Evolutionary conservation across 2,329 filamentous ascomycete genomes (phyloP), one percentile per base, ranked within the genome.

Genomic region (Grosmannia serpens): DNA sequence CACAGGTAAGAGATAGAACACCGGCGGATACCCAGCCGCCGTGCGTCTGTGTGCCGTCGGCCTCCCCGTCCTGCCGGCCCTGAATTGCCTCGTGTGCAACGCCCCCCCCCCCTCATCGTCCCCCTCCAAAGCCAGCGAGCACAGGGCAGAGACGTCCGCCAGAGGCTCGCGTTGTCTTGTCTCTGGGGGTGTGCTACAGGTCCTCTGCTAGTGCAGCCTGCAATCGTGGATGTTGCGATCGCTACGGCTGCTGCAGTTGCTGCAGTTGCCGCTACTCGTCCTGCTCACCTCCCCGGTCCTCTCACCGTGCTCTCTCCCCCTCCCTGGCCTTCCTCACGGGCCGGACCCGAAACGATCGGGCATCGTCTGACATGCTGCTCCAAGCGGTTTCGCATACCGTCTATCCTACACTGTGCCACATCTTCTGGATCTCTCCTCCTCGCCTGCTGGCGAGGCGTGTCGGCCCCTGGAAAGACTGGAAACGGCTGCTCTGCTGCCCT

Each of bases 391-490:
- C 57, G 58, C 56, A 59, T 58, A n/a, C 53, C 55, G 35, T 35
- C 53, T 58, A 49, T 52, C n/a, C 29, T 53, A 24, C 51, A 29
- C 24, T 27, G 38, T 58, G 50, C 58, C 58, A 47, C 58, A 31
- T 55, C 56, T 63, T 64, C 60, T 62, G 56, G 61, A 64, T 62
- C 58, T 55, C 29, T 58, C 58, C 59, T 58, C 50, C 57, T 57
- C 57, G 26, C 54, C 49, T 17, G 29, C 56, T 17, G 53, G 26
- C 26, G 33, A 41, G 26, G 24, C 20, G 27, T 27, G 5, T 24
- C n/a, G n/a, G n/a, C 29, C 20, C 31, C 51, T 38, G 29, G 51
- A 26, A 35, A 17, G 6, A 24, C 22, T 26, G 22, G 10, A 15
- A 53, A 46, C 26, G 27, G 26, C 17, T 17, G 2, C 27, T 53